Evolutionary conservation across 768 basidiomycete species (phyloP), one percentile per base, ranked within the genome.

Genomic region (Boletus rufocinnamomeus): DNA sequence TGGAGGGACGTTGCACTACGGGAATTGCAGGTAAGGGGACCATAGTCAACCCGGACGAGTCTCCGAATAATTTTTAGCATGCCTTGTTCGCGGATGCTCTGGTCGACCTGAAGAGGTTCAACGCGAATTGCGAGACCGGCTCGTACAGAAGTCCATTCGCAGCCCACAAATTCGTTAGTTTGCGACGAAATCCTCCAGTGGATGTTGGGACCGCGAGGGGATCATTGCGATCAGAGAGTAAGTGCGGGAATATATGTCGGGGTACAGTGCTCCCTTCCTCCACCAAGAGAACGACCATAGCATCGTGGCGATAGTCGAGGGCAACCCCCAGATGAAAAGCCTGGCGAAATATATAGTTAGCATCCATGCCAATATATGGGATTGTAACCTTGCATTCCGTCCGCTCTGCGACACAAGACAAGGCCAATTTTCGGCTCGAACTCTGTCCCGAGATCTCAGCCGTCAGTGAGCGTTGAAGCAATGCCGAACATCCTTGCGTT

Each of bases 211-310:
- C 21, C 28, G 2, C 7, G 44, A 25, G 6, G 4, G 41, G 13
- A 6, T 9, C 7, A 21, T 32, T 9, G 32, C 9, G 8, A 0
- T 14, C 4, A 40, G 43, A 43, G 53, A 47, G 23, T 10, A 23
- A 17, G 23, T 32, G 17, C 11, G 32, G 27, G 25, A 58, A 58
- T 41, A 43, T 35, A 28, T 49, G n/a, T 21, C 25, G n/a, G 14
- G 57, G 54, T 13, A 58, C n/a, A 23, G 38, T 16, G 34, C 47
- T 49, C 16, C 58, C 47, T 35, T 28, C 47, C 9, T 43, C 34
- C 14, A 57, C 38, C 4, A 56, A 57, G 25, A 16, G 38, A 1
- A 30, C 30, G 5, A 32, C 44, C 45, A 56, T 32, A 6, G 8
- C 10, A 11, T 34, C 21, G 32, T 58, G 45, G 3, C 6, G 8